phyloP scores from a whole-genome alignment of 768 basidiomycete genomes.

The Fistulinella prunicolor region DNA sequence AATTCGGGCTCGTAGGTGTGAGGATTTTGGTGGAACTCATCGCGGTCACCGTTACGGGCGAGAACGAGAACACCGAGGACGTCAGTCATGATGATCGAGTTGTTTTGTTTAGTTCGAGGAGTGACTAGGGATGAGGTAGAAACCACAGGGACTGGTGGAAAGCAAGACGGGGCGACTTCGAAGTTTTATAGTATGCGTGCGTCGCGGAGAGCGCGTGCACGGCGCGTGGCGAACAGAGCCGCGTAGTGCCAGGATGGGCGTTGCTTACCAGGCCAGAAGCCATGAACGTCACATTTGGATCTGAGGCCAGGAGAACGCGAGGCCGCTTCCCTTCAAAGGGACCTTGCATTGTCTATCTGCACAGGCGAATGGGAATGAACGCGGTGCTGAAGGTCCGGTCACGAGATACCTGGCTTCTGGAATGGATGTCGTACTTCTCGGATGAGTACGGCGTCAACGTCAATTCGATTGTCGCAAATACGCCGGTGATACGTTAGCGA shows the following conservation, averaged over 20 bases:
- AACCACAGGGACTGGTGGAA: constrained; percentile 17
- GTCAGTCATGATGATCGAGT: constrained; percentile 34
- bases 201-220: constrained; percentile 27
- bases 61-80: constrained; percentile 77
- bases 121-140: constrained; percentile 16
- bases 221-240: constrained; percentile 27
- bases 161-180: constrained; percentile 2
- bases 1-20: constrained; percentile 57
- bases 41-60: constrained; percentile 76
- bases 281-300: constrained; percentile 22
- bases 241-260: constrained; percentile 22
- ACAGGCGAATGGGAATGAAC: constrained; percentile 32
- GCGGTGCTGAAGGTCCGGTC: constrained; percentile 19
- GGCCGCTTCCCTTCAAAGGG: constrained; percentile 31
- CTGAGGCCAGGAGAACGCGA: constrained; percentile 31
- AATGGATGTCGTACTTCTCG: constrained; percentile 9
- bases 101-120: constrained; percentile 13
- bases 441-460: neutral
- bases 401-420: constrained; percentile 14
- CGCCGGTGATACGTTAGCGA: neutral
- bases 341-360: constrained; percentile 25
- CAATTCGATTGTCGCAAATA: constrained; percentile 7
- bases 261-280: constrained; percentile 18
- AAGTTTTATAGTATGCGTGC: constrained; percentile 24
- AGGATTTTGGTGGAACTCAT: constrained; percentile 69